phyloP scores from a whole-genome alignment of 768 basidiomycete species.

The Amanita polypyramis region DNA sequence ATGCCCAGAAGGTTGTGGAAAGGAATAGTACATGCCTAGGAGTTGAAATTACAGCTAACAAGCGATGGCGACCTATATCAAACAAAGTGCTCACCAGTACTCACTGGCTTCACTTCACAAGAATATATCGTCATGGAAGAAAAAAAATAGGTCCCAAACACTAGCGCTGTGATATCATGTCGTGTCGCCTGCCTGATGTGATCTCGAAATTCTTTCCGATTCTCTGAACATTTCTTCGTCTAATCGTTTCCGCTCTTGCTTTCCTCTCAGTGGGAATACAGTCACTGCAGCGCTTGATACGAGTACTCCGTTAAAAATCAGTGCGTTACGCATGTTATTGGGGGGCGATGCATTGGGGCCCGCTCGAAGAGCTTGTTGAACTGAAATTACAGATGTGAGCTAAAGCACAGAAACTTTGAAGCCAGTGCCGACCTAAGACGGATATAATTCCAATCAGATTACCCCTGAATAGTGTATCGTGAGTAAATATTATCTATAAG shows the following conservation, averaged over 20 bases:
- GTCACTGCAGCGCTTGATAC: slow-evolving; percentile 27
- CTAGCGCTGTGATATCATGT: background rate
- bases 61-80: too few species aligned
- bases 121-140: too few species aligned
- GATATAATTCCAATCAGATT: slow-evolving; percentile 56
- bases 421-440: slow-evolving; percentile 38
- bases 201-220: slow-evolving; percentile 13
- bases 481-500: slow-evolving; percentile 4
- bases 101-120: too few species aligned
- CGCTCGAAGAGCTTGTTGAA: slow-evolving; percentile 58
- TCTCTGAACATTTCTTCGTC: slow-evolving; percentile 38
- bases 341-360: slow-evolving; percentile 53
- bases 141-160: too few species aligned
- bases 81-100: too few species aligned
- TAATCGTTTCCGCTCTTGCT: slow-evolving; percentile 48
- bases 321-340: slow-evolving; percentile 55
- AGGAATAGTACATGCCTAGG: too few species aligned
- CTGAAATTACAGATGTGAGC: slow-evolving; percentile 23
- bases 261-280: slow-evolving; percentile 46
- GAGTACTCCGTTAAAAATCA: slow-evolving; percentile 56
- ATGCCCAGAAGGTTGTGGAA: too few species aligned
- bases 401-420: background rate
- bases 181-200: background rate
- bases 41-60: too few species aligned
- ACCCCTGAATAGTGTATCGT: slow-evolving; percentile 28